Conservation (phyloP, 331 rosid genomes). For the Spiraea crenata region DNA sequence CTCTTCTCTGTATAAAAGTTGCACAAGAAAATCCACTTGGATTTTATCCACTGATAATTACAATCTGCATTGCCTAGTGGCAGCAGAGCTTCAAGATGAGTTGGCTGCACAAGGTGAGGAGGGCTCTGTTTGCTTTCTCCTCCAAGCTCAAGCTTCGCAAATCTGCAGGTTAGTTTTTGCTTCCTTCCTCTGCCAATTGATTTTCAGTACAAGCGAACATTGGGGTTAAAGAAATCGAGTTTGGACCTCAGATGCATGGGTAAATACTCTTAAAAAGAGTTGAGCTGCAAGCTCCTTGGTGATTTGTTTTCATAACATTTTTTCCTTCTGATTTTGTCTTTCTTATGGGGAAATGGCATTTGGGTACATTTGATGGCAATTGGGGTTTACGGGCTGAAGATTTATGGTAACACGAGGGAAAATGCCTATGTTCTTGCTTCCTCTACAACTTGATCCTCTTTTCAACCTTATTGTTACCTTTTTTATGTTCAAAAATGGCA, state of each 20-base stretch:
- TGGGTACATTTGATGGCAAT: neutral
- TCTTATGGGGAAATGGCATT: too few species aligned
- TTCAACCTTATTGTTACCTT: too few species aligned
- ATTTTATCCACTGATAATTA: neutral
- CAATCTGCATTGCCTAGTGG: constrained; percentile 8
- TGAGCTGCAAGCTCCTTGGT: too few species aligned
- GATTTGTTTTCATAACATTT: too few species aligned
- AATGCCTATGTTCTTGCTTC: too few species aligned
- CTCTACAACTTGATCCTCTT: too few species aligned
- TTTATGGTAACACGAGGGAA: neutral
- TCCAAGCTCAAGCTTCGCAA: constrained; percentile 37
- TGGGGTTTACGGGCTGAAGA: neutral
- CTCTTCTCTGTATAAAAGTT: neutral
- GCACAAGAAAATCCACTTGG: neutral
- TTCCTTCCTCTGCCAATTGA: neutral
- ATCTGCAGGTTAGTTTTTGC: constrained; percentile 28
- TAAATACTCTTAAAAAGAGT: too few species aligned
- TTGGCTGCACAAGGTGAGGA: constrained; percentile 45
- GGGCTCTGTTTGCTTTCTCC: constrained; percentile 38
- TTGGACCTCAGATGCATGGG: too few species aligned
- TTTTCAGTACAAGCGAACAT: too few species aligned
- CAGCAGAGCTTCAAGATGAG: constrained; percentile 24
- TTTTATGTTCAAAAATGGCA: too few species aligned
- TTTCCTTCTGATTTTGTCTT: too few species aligned
- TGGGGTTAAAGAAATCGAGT: too few species aligned